Evolutionary conservation across 2,329 filamentous ascomycete species (phyloP), one percentile per base, ranked within the genome.

Genomic region (Aschersonia sp.): DNA sequence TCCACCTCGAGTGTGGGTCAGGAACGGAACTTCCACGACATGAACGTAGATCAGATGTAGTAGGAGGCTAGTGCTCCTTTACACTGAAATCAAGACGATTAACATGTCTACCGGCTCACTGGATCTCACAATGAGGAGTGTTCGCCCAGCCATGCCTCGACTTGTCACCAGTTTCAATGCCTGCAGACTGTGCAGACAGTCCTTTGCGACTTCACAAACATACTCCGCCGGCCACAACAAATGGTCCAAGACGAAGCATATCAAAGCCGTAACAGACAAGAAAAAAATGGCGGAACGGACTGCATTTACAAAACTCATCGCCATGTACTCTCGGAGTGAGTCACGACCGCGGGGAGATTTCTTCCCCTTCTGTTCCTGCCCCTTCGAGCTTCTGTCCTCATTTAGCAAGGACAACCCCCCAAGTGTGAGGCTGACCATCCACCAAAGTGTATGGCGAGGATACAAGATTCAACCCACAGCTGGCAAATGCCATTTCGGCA

Each of bases 171-270:
- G 3, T 22, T 22, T 22, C 22, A 22, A 22, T 37, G 50, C 72
- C 53, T 79, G 74, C 54, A 64, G 62, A 40, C 64, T 63, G 63
- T 76, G 71, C 53, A 59, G 66, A 49, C 73, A 75, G 47, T 58
- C 62, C 37, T 71, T 83, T 50, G 62, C 62, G 48, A 68, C 68
- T 12, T 71, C 68, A 12, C 53, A 70, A 7, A 49, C 56, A 6
- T 58, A 66, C 11, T 65, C 67, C 51, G 81, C 83, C 30, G 88
- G 88, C 11, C 88, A 95, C 67, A 95, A 83, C 65, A 84, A 88
- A 62, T 98, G 92, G 92, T 88, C 87, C 49, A 94, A 92, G 59
- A 97, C 95, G 67, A 86, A 83, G 60, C 92, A 97, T 64, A 87
- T 92, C 64, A 98, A 98, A 66, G 88, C 83, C 46, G 86, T 83